phyloP scores from a whole-genome alignment of 2,329 filamentous ascomycete species.

The Aspergillus ochraceus region DNA sequence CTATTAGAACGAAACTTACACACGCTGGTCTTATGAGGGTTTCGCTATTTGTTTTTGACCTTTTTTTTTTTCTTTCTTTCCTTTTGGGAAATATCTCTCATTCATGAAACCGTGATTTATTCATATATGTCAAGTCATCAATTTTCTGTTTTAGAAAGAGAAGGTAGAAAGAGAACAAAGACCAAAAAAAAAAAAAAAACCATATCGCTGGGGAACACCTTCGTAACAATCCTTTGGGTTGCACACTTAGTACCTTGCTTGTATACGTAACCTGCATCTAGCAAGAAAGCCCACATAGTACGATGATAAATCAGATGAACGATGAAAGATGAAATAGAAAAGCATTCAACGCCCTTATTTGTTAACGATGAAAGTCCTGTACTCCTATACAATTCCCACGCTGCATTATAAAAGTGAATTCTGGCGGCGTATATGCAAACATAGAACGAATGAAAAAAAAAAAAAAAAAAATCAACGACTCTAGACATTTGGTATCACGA shows the following conservation, averaged over 20 bases:
- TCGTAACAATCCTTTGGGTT: slow-evolving; percentile 1
- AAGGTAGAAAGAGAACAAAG: neutral
- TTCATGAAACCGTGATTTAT: neutral
- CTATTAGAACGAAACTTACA: neutral
- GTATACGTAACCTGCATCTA: neutral
- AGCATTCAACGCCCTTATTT: slow-evolving; percentile 4
- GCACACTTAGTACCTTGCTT: slow-evolving; percentile 9
- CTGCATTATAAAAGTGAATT: neutral
- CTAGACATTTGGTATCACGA: slow-evolving; percentile 14
- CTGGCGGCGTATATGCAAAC: slow-evolving; percentile 7
- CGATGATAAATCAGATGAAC: neutral
- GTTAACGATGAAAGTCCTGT: neutral
- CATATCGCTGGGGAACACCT: neutral
- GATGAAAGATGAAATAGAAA: neutral
- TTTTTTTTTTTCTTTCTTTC: neutral
- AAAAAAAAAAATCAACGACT: slow-evolving; percentile 1
- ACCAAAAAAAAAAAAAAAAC: neutral
- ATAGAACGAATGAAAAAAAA: slow-evolving; percentile 10
- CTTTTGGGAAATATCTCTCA: neutral
- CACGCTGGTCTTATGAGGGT: neutral
- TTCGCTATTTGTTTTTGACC: neutral
- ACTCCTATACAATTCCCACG: slow-evolving; percentile 13
- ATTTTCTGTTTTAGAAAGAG: neutral
- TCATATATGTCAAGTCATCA: neutral
- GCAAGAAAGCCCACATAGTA: neutral